These are phyloP conservation scores for Eimeria acervulina DNA, from an alignment of 169 alveolate genomes.

Conservation along the genomic window DNA sequence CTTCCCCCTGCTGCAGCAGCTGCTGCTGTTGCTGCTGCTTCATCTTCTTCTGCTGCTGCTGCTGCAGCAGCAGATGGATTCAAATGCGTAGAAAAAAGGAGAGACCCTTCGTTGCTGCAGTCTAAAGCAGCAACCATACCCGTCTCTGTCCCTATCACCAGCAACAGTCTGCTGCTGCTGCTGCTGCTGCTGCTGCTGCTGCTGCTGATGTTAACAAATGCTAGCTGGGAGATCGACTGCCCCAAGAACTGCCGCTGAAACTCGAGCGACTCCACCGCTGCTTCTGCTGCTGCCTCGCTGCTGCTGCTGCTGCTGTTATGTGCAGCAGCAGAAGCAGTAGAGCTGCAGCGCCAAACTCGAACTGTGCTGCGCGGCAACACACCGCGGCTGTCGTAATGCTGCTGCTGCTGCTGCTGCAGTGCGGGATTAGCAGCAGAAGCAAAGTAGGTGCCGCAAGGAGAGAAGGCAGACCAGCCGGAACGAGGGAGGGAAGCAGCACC, in stretches of 20 bases:
- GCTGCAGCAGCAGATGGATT: slow-evolving; percentile 12
- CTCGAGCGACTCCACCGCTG: not conserved
- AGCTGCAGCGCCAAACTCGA: not conserved
- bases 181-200: slow-evolving; percentile 54
- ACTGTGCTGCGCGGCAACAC: not conserved
- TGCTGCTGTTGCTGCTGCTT: slow-evolving; percentile 52
- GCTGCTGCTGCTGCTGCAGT: slow-evolving; percentile 46
- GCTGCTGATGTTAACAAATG: not conserved
- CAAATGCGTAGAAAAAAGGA: not conserved
- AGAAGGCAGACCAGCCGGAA: not conserved
- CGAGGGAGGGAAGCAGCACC: not conserved
- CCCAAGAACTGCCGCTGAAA: not conserved
- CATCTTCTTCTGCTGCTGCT: slow-evolving; percentile 41
- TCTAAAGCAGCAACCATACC: slow-evolving; percentile 39
- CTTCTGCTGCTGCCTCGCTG: slow-evolving; percentile 8
- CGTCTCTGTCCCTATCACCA: not conserved
- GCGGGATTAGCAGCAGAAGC: slow-evolving; percentile 1
- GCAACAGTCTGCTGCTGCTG: slow-evolving; percentile 46
- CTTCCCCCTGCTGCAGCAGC: slow-evolving; percentile 17
- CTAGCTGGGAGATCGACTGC: not conserved
- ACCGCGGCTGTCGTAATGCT: not conserved
- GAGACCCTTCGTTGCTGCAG: not conserved
- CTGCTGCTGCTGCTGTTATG: not conserved
- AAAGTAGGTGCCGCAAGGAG: slow-evolving; percentile 33
- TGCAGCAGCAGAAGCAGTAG: not conserved